Base-by-base conservation (phyloP, 352 stramenopile genomes). In the Phytophthora ohioensis region DNA sequence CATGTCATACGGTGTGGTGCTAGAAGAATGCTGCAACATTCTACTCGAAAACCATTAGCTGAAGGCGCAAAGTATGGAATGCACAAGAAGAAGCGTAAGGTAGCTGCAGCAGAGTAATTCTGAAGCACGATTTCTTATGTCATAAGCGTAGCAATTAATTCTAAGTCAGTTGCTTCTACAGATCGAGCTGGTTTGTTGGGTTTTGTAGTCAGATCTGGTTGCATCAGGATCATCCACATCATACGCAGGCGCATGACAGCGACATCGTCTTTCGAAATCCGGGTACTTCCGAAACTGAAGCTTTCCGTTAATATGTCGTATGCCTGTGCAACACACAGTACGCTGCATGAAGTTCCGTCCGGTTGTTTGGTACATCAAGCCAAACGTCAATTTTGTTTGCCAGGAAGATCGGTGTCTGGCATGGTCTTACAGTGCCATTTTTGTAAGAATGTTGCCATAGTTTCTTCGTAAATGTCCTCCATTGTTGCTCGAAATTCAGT, bases 291-390 rank as follows among this genome's bases (percentile, higher is more conserved):
- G 2, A 55, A 55, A 5, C 43, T 32, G 4, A 17, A 64, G 6
- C 5, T 49, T 2, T 32, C 38, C 5, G 32, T 57, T 12, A 64
- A 17, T 10, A 47, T 56, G n/a, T n/a, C 32, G 21, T 64, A 56
- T 7, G 32, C 45, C n/a, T 48, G 42, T 1, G 57, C 34, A 15
- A 56, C 56, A 8, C 43, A 55, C n/a, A 64, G n/a, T 4, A 64
- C 57, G 7, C 57, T 32, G 13, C 57, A 65, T 2, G 45, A 65
- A 3, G 57, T 65, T 8, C 57, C 46, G 36, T 66, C 58, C 0
- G 42, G 56, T 21, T 54, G 43, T 38, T 54, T 4, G 56, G 56
- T 1, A 1, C 8, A 8, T 46, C 27, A 5, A 66, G 8, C 58
- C 46, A 66, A 0, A 66, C 27, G 7, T 13, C 58, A 41, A n/a